Base-by-base conservation (phyloP, 495 filamentous ascomycete species). In the Choiromyces venosus region DNA sequence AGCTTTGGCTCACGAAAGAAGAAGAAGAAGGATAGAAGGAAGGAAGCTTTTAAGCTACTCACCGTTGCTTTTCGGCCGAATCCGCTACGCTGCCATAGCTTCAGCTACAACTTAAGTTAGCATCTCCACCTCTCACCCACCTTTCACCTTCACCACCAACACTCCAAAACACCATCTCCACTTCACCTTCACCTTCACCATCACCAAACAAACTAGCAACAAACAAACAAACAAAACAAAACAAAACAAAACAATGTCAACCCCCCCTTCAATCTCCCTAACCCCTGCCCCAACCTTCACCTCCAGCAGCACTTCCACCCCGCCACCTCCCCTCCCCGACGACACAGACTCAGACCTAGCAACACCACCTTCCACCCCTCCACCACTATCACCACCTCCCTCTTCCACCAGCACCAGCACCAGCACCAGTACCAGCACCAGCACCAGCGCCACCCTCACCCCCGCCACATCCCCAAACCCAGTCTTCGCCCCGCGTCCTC, bases 401-500 rank as follows among this genome's bases (percentile, higher is more conserved):
- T 69, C 75, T 21, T 66, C 67, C 33, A 66, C 66, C 37, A 42
- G 56, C 19, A n/a, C n/a, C 37, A 14, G 25, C 65, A 39, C 42
- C 37, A 65, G 56, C 37, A 74, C 33, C 29, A n/a, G n/a, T n/a
- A n/a, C n/a, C n/a, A n/a, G n/a, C n/a, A n/a, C 4, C 67, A 42
- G 73, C 74, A 65, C 42, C 67, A 33, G 71, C 75, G 42, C 73
- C 75, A 69, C 75, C 73, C 12, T 69, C 75, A 37, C 75, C n/a
- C 73, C 75, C 35, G 71, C 74, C 70, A 67, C 71, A 14, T 68
- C 72, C 40, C 76, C 75, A 3, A 70, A 70, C 12, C 76, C 67
- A 12, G 76, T 78, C 33, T 78, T 78, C 14, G 76, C 76, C 35
- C 75, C 76, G 37, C 76, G 75, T 18, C 76, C 76, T 39, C 72